Evolutionary conservation across 2,329 filamentous ascomycete genomes (phyloP).

Genomic region (Colletotrichum orbiculare): DNA sequence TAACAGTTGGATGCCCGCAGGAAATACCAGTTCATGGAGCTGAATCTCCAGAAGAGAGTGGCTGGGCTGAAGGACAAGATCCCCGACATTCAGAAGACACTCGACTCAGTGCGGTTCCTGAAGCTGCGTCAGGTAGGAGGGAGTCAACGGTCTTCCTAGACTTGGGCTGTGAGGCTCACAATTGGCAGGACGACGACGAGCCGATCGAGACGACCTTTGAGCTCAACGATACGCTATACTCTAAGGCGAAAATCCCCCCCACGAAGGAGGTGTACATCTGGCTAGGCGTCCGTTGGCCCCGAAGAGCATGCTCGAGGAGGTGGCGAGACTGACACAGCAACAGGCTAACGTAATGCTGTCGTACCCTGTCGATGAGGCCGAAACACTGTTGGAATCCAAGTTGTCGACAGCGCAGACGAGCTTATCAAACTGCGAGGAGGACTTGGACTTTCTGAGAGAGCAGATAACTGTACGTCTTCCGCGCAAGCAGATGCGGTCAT

Average conservation of each 20-base stretch:
- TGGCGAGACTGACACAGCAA: constrained; percentile 40
- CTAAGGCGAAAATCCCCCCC: constrained; percentile 83
- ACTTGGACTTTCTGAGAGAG: constrained; percentile 93
- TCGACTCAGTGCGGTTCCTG: constrained; percentile 90
- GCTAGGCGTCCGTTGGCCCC: constrained; percentile 76
- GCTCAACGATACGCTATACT: constrained; percentile 94
- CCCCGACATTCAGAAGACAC: constrained; percentile 94
- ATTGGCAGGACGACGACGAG: constrained; percentile 62
- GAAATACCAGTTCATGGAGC: constrained; percentile 99
- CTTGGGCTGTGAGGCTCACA: constrained; percentile 9
- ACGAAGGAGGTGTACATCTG: constrained; percentile 96
- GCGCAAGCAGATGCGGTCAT: not conserved
- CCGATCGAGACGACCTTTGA: constrained; percentile 94
- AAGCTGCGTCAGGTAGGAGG: constrained; percentile 75
- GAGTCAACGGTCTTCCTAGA: constrained; percentile 33
- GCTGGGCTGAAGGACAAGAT: constrained; percentile 91
- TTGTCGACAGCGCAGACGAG: constrained; percentile 82
- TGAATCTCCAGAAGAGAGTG: constrained; percentile 87
- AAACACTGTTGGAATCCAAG: constrained; percentile 81
- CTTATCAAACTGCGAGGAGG: constrained; percentile 91
- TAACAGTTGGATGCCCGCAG: constrained; percentile 58
- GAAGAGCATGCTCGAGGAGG: not conserved
- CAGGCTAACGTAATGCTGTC: constrained; percentile 97
- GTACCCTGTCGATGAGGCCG: constrained; percentile 90
- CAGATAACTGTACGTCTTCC: constrained; percentile 84